Evolutionary conservation across 2,329 filamentous ascomycete species (phyloP), one percentile per base, ranked within the genome.

Genomic region (Cordyceps cateniannulata): DNA sequence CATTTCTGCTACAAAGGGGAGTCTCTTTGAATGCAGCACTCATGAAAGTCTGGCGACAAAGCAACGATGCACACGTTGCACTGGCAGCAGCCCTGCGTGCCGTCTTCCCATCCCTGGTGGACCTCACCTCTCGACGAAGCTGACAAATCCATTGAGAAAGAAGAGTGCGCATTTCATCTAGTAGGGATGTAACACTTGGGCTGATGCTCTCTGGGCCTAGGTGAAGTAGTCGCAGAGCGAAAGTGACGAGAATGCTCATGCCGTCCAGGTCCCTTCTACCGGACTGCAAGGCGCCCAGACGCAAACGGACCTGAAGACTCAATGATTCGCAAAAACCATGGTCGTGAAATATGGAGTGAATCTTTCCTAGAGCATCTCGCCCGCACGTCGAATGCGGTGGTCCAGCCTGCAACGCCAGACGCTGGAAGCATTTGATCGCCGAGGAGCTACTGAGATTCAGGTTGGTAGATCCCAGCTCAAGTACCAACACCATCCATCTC

Each of bases 191-290:
- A 0, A 25, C 10, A 16, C 10, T 44, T 5, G 18, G 3, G 5
- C n/a, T 29, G 10, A 42, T 12, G n/a, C 8, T 20, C 3, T 44
- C 35, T 8, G 32, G 32, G 18, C 55, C 8, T 5, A 63, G 16
- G 61, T 66, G 35, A 56, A 66, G 76, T 1, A 69, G 65, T 2
- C 81, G 77, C 0, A 84, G 66, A 0, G 74, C 66, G 0, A 89
- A 65, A 0, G 76, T 81, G 5, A 87, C 75, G 1, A 88, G 59
- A 0, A 80, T 75, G 5, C 84, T 79, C 84, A 89, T 87, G 16
- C 77, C 76, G 56, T 82, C 70, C 0, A 72, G 73, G 63, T 89
- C 86, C 0, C 85, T 76, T 81, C 84, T 87, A 49, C 84, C 89
- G 0, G 73, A 69, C 0, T 69, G 67, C 8, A 89, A 79, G 0